Evolutionary conservation across 306 rosid species (phyloP).

Genomic region (Trifolium repens): DNA sequence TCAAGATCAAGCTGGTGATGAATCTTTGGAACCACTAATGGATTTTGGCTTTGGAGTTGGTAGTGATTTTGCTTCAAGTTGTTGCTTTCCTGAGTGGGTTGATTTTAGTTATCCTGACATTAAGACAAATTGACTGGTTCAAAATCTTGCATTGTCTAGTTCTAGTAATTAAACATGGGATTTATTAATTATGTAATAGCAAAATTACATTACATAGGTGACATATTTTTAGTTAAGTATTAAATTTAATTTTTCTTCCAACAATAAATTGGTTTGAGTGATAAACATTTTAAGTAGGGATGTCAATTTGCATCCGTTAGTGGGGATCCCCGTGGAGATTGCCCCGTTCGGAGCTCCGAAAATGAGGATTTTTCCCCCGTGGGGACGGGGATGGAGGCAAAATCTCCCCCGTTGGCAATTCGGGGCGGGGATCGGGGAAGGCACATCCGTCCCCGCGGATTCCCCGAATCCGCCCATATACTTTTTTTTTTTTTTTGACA

Average conservation of each 20-base stretch:
- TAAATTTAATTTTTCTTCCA: not conserved
- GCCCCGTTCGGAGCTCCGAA: too few relatives aligned
- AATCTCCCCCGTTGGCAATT: too few relatives aligned
- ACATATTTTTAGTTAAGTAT: constrained; percentile 16
- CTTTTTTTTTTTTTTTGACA: too few relatives aligned
- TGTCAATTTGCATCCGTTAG: too few relatives aligned
- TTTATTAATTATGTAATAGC: not conserved
- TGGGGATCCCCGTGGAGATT: too few relatives aligned
- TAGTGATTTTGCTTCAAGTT: constrained; percentile 42
- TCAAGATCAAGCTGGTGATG: constrained; percentile 41
- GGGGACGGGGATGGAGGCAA: too few relatives aligned
- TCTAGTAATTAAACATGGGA: not conserved
- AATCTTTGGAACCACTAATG: constrained; percentile 45
- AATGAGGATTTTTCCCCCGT: too few relatives aligned
- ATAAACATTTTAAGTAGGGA: too few relatives aligned
- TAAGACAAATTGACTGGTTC: constrained; percentile 44
- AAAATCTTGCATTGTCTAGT: constrained; percentile 37
- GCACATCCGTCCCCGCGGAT: too few relatives aligned
- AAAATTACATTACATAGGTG: constrained; percentile 27
- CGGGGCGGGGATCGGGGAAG: too few relatives aligned
- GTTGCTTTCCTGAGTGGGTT: constrained; percentile 48
- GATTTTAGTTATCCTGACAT: constrained; percentile 53
- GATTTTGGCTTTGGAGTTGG: constrained; percentile 58
- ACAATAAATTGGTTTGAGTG: too few relatives aligned
- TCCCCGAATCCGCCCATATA: too few relatives aligned